A percentile compares a stretch with the other conserved stretches of the same genome.
Evolutionary conservation across 441 rosid genomes (phyloP).

Genomic region (Gossypium davidsonii): DNA sequence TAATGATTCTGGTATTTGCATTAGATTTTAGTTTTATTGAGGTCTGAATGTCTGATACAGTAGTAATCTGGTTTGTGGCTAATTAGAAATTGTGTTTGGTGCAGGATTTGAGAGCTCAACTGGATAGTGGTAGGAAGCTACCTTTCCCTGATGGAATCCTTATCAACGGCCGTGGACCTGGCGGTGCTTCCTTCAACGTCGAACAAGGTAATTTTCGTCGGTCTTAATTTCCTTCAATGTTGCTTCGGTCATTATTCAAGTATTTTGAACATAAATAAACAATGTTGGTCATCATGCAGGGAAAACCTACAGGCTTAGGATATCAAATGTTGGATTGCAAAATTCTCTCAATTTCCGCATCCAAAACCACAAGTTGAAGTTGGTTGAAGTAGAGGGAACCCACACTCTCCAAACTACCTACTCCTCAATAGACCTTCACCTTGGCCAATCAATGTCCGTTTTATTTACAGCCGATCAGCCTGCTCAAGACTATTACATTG

Average conservation of each 20-base stretch:
- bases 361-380: constrained; percentile 69
- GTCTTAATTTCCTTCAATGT: not conserved
- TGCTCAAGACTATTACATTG: constrained; percentile 70
- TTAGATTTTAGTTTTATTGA: not conserved
- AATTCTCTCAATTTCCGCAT: constrained; percentile 72
- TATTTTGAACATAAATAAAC: not conserved
- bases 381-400: constrained; percentile 93
- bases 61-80: not conserved
- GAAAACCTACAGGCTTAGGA: constrained; percentile 76
- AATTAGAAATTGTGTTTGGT: not conserved
- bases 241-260: not conserved
- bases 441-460: constrained; percentile 80
- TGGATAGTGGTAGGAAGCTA: constrained; percentile 58
- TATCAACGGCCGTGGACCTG: constrained; percentile 75
- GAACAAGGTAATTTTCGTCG: constrained; percentile 47
- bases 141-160: constrained; percentile 71
- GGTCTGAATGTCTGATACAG: not conserved
- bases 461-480: constrained; percentile 85
- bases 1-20: not conserved
- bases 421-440: constrained; percentile 75
- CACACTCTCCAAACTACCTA: constrained; percentile 72
- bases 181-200: constrained; percentile 55
- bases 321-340: constrained; percentile 84
- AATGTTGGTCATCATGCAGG: constrained; percentile 30
- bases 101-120: constrained; percentile 46